Percentiles rank a stretch among this genome's conserved stretches.
Evolutionary conservation across 148 eudicot species (phyloP).

Genomic region (Pouteria glomerata): DNA sequence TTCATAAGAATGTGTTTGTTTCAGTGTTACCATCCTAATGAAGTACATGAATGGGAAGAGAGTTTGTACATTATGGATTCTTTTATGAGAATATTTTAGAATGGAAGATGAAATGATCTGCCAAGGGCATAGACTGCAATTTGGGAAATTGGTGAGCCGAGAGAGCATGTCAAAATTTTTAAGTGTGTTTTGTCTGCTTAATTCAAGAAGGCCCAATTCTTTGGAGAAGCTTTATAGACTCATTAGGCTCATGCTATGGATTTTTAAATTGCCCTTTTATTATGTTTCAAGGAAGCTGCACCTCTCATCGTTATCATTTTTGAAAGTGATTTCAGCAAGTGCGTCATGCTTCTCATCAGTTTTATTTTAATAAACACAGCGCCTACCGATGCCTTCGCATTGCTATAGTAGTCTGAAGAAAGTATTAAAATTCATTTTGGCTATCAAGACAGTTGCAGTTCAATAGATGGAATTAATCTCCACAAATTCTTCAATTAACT

Average conservation of each 20-base stretch:
- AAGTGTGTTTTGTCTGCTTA: neutral
- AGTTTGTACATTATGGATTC: too few species aligned
- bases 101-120: neutral
- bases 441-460: neutral
- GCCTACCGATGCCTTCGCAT: neutral
- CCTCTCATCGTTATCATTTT: neutral
- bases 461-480: neutral
- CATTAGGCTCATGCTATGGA: neutral
- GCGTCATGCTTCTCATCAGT: neutral
- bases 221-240: neutral
- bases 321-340: neutral
- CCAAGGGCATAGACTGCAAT: neutral
- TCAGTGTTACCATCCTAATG: neutral
- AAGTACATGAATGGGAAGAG: neutral
- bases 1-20: neutral
- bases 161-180: neutral
- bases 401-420: neutral
- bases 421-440: neutral
- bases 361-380: neutral
- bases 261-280: neutral
- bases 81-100: neutral
- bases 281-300: neutral
- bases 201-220: neutral
- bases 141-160: neutral
- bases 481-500: neutral